Evolutionary conservation across 1,284 basidiomycete species (phyloP), one percentile per base, ranked within the genome.

Genomic region (Abortiporus biennis): DNA sequence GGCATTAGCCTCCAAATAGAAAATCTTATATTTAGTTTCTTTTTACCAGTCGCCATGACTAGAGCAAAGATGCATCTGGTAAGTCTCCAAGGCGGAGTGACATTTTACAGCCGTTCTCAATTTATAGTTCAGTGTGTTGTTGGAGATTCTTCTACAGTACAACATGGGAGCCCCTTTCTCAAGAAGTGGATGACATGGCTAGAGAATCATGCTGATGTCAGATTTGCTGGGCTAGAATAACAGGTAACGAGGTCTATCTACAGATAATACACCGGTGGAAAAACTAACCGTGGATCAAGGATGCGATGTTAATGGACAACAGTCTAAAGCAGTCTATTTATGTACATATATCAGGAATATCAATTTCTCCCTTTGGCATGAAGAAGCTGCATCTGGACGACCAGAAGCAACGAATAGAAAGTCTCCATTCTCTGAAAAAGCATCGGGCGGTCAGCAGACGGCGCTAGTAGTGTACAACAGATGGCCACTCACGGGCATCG

Each of bases 111-210:
- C n/a, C 27, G 27, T 29, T 9, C 27, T 29, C 27, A 29, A n/a
- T n/a, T 41, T 16, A 12, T 25, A 40, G 17, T 25, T 21, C 42
- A 92, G 89, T 93, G 91, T 52, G 66, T 97, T 2, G 76, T 97
- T 1, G 94, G 93, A 5, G 93, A 97, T 59, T 92, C 90, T 0
- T 85, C 81, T 1, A 97, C 93, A 0, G 81, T 96, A 4, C 70
- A 73, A 30, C 83, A 92, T 53, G 93, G 94, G 2, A 79, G 86
- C 27, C 59, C 69, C 27, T 96, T 89, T 60, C 65, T 97, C 24
- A 89, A 88, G 59, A 78, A 78, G 46, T 98, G 94, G 92, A 80
- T 96, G 61, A 62, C 70, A 4, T 97, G 92, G 90, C 65, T 98
- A 6, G 94, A 97, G 49, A 72, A 74, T 4, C 79, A 95, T 54